phyloP scores from a whole-genome alignment of 1,284 basidiomycete genomes.

The Leccinum griseonigrum region DNA sequence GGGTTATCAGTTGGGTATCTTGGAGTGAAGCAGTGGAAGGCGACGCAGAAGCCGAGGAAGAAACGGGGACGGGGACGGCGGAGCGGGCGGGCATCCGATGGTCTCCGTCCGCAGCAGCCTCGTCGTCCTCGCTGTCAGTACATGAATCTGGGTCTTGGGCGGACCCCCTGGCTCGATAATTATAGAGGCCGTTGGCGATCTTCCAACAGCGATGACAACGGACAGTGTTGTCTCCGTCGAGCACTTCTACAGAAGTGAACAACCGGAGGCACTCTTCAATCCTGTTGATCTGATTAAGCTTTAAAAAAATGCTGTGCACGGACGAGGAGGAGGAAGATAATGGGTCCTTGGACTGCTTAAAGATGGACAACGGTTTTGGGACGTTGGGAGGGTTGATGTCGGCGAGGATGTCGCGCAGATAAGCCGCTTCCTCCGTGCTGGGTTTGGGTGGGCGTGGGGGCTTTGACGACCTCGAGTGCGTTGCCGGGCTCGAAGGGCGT shows the following conservation, averaged over 20 bases:
- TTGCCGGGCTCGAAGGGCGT: slow-evolving; percentile 21
- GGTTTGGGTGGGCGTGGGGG: slow-evolving; percentile 52
- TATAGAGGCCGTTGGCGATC: slow-evolving; percentile 64
- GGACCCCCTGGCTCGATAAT: slow-evolving; percentile 33
- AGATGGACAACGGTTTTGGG: slow-evolving; percentile 44
- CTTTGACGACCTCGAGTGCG: slow-evolving; percentile 33
- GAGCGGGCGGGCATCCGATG: not conserved
- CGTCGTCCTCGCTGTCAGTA: slow-evolving; percentile 33
- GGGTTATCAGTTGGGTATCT: slow-evolving; percentile 22
- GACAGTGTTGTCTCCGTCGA: slow-evolving; percentile 93
- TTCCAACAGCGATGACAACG: slow-evolving; percentile 94
- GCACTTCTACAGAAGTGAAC: slow-evolving; percentile 88
- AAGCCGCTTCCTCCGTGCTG: slow-evolving; percentile 54
- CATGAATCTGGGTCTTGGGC: slow-evolving; percentile 33
- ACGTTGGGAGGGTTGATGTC: slow-evolving; percentile 44
- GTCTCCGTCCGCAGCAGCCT: slow-evolving; percentile 3
- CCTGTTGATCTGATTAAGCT: slow-evolving; percentile 26
- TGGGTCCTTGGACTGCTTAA: slow-evolving; percentile 37
- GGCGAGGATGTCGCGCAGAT: slow-evolving; percentile 62
- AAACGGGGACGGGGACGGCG: slow-evolving; percentile 1
- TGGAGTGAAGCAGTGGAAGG: slow-evolving; percentile 18
- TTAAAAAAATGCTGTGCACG: slow-evolving; percentile 27
- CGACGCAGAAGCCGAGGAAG: slow-evolving; percentile 10
- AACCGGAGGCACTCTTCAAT: slow-evolving; percentile 72
- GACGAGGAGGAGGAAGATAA: slow-evolving; percentile 2